Percentiles rank a stretch among this genome's conserved stretches.
Evolutionary conservation across 2,329 filamentous ascomycete species (phyloP).

Genomic region (Didymella glomerata): DNA sequence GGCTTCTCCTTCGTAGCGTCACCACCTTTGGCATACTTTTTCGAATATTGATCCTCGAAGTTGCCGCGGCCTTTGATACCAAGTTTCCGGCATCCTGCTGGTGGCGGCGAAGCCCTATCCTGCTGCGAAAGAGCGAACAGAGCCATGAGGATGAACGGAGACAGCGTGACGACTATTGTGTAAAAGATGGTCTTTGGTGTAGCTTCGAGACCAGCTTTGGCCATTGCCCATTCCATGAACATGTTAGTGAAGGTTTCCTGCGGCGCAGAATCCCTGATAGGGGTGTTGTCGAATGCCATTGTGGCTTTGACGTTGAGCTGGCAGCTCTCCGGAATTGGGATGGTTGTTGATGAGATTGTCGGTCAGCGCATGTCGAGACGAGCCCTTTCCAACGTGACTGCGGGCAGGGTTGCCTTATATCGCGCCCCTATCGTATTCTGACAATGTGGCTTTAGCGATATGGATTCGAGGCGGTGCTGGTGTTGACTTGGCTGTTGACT

Average conservation of each 20-base stretch:
- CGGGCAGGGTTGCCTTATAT: constrained; percentile 4
- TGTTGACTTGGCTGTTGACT: constrained; percentile 21
- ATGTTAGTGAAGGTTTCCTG: constrained; percentile 3
- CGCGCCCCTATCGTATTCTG: constrained; percentile 15
- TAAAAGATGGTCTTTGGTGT: constrained; percentile 29
- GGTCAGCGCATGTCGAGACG: constrained; percentile 2
- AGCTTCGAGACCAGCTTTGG: constrained; percentile 20
- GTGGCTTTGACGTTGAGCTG: not conserved
- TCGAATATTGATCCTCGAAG: constrained; percentile 64
- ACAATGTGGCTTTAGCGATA: constrained; percentile 21
- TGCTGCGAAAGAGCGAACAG: constrained; percentile 39
- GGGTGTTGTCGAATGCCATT: constrained; percentile 8
- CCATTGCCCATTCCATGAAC: not conserved
- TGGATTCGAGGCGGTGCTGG: constrained; percentile 21
- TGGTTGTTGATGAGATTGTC: not conserved
- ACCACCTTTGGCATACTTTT: constrained; percentile 54
- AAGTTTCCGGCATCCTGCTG: constrained; percentile 61
- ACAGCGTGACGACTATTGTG: constrained; percentile 24
- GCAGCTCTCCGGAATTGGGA: not conserved
- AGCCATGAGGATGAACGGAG: constrained; percentile 29
- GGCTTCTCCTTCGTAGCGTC: constrained; percentile 37
- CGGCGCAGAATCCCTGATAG: not conserved
- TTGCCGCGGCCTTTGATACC: constrained; percentile 61
- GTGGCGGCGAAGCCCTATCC: constrained; percentile 35
- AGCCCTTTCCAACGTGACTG: not conserved